These are phyloP conservation scores for Gossypium sturtianum DNA, from an alignment of 345 rosid species.

Conservation along the genomic window DNA sequence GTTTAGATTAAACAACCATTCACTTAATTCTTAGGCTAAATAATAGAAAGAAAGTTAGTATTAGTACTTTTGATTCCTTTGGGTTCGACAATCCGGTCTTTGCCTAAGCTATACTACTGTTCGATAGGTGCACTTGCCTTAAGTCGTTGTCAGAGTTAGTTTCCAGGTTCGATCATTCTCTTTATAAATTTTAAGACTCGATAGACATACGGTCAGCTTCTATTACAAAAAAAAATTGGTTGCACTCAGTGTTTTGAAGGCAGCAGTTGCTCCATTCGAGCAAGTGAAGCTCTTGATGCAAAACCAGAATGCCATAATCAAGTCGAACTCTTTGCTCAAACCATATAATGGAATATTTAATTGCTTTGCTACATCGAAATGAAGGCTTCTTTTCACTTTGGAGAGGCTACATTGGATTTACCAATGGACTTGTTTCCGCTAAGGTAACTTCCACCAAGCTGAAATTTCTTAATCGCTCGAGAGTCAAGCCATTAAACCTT, in stretches of 20 bases:
- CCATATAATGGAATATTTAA: slow-evolving; percentile 69
- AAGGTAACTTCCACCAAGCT: neutral
- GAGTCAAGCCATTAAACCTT: neutral
- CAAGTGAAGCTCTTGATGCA: slow-evolving; percentile 74
- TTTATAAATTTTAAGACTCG: no score
- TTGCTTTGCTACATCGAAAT: slow-evolving; percentile 45
- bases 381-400: slow-evolving; percentile 63
- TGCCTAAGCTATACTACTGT: no score
- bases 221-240: neutral
- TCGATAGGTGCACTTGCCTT: no score
- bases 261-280: slow-evolving; percentile 66
- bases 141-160: no score
- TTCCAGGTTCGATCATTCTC: no score
- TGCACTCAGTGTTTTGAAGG: slow-evolving; percentile 50
- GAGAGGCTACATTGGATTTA: slow-evolving; percentile 58
- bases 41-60: no score
- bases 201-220: no score
- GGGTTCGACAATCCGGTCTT: no score
- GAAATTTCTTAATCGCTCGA: neutral
- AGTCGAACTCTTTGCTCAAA: slow-evolving; percentile 54
- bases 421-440: slow-evolving; percentile 30
- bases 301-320: slow-evolving; percentile 70
- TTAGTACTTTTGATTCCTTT: no score
- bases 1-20: no score
- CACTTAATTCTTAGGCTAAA: no score